These are phyloP conservation scores for Eimeria praecox DNA, from an alignment of 169 alveolate genomes.

Conservation along the genomic window DNA sequence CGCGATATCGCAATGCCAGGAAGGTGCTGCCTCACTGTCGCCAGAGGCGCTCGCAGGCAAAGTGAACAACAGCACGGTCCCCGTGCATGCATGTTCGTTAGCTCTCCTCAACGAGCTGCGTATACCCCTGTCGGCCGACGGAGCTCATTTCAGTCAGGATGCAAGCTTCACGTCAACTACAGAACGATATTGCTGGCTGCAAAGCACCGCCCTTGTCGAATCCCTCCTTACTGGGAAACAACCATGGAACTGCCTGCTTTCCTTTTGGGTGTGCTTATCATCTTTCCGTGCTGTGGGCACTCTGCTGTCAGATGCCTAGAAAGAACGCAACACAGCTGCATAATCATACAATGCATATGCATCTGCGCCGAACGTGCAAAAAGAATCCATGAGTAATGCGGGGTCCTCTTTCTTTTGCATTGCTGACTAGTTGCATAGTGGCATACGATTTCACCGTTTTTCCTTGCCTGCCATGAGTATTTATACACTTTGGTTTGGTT, in stretches of 20 bases:
- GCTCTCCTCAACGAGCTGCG: neutral
- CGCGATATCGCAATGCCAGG: neutral
- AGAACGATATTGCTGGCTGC: no score
- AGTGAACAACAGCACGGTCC: neutral
- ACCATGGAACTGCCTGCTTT: neutral
- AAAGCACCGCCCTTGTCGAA: no score
- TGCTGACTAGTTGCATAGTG: neutral
- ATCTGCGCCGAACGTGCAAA: no score
- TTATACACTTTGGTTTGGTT: neutral
- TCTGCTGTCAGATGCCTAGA: no score
- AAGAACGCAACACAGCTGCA: no score
- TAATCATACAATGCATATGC: no score
- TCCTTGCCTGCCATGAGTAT: neutral
- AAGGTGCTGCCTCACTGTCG: neutral
- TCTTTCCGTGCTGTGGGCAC: no score
- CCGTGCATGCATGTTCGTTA: neutral
- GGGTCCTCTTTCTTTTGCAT: neutral
- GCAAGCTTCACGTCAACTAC: neutral
- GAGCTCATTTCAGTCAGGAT: neutral
- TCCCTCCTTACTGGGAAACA: neutral
- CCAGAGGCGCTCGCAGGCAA: neutral
- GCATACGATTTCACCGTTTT: neutral
- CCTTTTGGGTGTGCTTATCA: no score
- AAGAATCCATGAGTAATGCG: no score
- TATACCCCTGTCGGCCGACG: neutral